Base-by-base conservation (phyloP, 192 early-diverging fungal species). In the Oehlia diaphana region DNA sequence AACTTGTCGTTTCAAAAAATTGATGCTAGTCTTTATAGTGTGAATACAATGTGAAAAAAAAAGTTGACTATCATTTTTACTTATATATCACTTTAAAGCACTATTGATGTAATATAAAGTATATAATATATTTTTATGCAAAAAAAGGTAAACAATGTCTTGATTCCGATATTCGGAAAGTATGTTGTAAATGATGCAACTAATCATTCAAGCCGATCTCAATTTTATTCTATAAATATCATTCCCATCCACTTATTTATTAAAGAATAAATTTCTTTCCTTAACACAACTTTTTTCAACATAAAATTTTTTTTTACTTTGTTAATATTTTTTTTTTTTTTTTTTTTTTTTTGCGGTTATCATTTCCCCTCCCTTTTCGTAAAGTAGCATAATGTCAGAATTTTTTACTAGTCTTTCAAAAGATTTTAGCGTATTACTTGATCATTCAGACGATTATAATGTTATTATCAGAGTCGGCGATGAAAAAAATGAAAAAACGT, bases 401-500 rank as follows among this genome's bases (percentile, higher is more conserved):
- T 67, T 67, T 42, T 42, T 67, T 67, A 33, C 26, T 5, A 67
- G 31, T n/a, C 44, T 73, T 47, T 73, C 71, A 37, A 26, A 9
- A 23, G 37, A 73, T 73, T 73, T 73, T 26, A 73, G 12, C 7
- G 13, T 7, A 12, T 73, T 73, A 39, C 39, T 47, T 47, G 71
- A 73, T 47, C 9, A 23, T 49, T 23, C 21, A 9, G 71, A 42
- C 23, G 31, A 42, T 19, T 49, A 73, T 49, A 39, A 73, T 26
- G 71, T 49, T 47, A 47, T 73, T 47, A 47, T 73, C 28, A 73
- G 21, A 47, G 71, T 73, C 16, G 71, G 71, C 0, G 71, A 47
- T 21, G 39, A 73, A 42, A 8, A 72, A 33, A 72, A 42, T 28
- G n/a, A 73, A 35, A 67, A 67, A 10, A 9, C 65, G 21, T 73